phyloP scores from a whole-genome alignment of 352 stramenopile species.

The Phytophthora vignae region DNA sequence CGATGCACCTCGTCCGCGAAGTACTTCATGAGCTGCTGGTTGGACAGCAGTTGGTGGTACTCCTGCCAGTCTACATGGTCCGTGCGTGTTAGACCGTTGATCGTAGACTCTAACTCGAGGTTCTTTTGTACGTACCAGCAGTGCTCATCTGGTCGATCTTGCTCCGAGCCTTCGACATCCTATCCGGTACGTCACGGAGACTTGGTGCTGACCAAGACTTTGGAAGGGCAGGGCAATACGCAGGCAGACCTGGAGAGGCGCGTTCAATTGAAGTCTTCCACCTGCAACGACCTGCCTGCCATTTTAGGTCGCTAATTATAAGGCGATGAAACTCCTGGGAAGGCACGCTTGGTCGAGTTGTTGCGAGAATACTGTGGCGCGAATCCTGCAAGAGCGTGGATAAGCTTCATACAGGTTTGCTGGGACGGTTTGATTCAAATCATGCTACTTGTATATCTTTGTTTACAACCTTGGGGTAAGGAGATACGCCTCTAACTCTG shows the following conservation, averaged over 20 bases:
- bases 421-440: too few relatives aligned
- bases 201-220: conserved; percentile 3
- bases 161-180: conserved; percentile 63
- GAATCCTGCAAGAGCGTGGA: too few relatives aligned
- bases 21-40: conserved; percentile 60
- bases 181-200: conserved; percentile 1
- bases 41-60: conserved; percentile 71
- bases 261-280: conserved; percentile 7
- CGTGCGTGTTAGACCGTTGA: conserved; percentile 4
- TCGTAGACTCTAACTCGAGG: background rate
- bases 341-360: background rate
- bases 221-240: background rate
- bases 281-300: too few relatives aligned
- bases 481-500: too few relatives aligned
- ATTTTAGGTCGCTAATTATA: background rate
- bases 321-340: conserved; percentile 33
- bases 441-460: too few relatives aligned
- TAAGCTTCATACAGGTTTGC: too few relatives aligned
- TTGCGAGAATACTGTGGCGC: too few relatives aligned
- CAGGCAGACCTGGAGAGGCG: conserved; percentile 11
- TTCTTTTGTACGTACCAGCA: conserved; percentile 36
- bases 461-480: too few relatives aligned
- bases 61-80: conserved; percentile 62
- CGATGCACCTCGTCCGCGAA: conserved; percentile 69
- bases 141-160: conserved; percentile 88